These are phyloP conservation scores for Tricholoma sp. DNA, from an alignment of 768 basidiomycete species.

Conservation along the genomic window DNA sequence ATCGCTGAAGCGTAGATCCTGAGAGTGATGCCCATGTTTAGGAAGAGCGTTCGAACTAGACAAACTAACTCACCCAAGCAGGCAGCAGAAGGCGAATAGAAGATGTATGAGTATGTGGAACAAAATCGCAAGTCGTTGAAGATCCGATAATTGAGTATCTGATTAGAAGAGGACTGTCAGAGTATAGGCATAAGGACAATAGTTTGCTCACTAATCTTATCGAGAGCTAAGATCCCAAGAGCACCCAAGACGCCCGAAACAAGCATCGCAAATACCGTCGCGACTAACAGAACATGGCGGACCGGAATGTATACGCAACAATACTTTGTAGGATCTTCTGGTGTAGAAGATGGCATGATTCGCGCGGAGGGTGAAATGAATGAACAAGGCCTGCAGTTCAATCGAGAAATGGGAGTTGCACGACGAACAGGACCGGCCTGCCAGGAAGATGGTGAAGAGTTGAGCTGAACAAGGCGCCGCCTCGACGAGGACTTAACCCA, in stretches of 20 bases:
- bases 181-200: not conserved
- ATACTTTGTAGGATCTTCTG: slow-evolving; percentile 7
- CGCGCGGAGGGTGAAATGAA: not conserved
- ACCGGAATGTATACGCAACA: slow-evolving; percentile 4
- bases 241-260: slow-evolving; percentile 9
- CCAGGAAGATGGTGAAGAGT: not conserved
- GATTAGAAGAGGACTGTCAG: not conserved
- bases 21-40: not conserved
- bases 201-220: slow-evolving; percentile 5
- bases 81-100: slow-evolving; percentile 11
- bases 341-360: not conserved
- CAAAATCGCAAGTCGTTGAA: slow-evolving; percentile 14
- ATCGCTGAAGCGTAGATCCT: slow-evolving; percentile 16
- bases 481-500: not conserved
- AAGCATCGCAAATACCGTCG: slow-evolving; percentile 5
- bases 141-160: slow-evolving; percentile 11
- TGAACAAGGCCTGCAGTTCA: slow-evolving; percentile 18
- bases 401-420: slow-evolving; percentile 1
- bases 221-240: slow-evolving; percentile 8
- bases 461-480: slow-evolving; percentile 9
- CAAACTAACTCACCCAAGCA: slow-evolving; percentile 15
- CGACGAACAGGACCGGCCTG: slow-evolving; percentile 13
- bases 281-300: slow-evolving; percentile 5
- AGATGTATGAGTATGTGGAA: slow-evolving; percentile 17
- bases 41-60: not conserved